A percentile compares a stretch with the other conserved stretches of the same genome.
Evolutionary conservation across 1,284 basidiomycete genomes (phyloP).

Genomic region (Puccinia novopanici): DNA sequence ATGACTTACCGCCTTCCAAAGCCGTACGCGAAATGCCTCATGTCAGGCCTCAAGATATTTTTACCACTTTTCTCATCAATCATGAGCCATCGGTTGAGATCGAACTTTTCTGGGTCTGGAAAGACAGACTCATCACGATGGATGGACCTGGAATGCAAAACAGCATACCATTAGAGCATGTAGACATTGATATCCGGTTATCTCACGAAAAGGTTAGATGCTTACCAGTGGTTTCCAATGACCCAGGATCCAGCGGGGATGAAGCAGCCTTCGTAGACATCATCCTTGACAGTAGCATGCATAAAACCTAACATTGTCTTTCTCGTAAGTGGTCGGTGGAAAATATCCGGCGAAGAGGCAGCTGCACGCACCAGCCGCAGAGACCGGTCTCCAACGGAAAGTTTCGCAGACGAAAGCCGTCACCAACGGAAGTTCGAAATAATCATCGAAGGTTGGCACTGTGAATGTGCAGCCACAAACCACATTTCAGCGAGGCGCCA

Average conservation of each 20-base stretch:
- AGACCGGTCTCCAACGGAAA: slow-evolving; percentile 68
- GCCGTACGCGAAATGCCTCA: slow-evolving; percentile 49
- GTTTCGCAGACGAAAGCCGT: slow-evolving; percentile 68
- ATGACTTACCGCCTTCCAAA: slow-evolving; percentile 47
- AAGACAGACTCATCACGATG: slow-evolving; percentile 49
- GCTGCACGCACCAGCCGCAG: slow-evolving; percentile 51
- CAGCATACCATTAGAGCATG: not conserved
- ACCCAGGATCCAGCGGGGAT: slow-evolving; percentile 53
- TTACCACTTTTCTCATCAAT: slow-evolving; percentile 25
- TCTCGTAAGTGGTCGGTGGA: slow-evolving; percentile 17
- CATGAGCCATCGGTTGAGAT: slow-evolving; percentile 38
- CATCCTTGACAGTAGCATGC: slow-evolving; percentile 45
- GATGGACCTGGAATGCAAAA: slow-evolving; percentile 36
- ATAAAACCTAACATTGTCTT: slow-evolving; percentile 31
- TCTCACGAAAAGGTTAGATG: not conserved
- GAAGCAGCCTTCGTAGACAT: slow-evolving; percentile 51
- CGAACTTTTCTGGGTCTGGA: slow-evolving; percentile 45
- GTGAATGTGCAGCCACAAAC: not conserved
- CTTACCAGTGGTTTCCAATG: slow-evolving; percentile 54
- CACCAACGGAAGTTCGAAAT: slow-evolving; percentile 64
- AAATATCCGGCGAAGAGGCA: not conserved
- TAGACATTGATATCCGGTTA: not conserved
- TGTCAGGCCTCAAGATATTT: slow-evolving; percentile 18
- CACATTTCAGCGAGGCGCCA: not conserved
- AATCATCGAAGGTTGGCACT: slow-evolving; percentile 62